A percentile compares a stretch with the other conserved stretches of the same genome.
Conservation (phyloP, 805 yeast genomes). For the Zygosaccharomyces kombuchaensis region DNA sequence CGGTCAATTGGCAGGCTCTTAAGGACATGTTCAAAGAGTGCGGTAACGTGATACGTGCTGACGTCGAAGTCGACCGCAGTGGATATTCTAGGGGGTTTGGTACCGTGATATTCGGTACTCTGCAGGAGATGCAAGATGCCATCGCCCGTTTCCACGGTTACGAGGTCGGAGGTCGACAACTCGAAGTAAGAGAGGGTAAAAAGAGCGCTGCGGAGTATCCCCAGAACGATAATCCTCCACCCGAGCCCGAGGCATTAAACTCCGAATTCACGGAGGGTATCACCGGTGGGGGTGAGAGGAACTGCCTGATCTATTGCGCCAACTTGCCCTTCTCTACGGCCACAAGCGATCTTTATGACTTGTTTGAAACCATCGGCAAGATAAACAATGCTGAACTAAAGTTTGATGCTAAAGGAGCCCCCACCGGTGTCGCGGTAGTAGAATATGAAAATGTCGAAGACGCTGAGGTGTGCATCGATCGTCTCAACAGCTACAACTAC, state of each 20-base stretch:
- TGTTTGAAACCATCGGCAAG: slow-evolving; percentile 79
- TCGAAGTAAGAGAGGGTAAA: slow-evolving; percentile 76
- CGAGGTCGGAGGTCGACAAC: slow-evolving; percentile 66
- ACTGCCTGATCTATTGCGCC: slow-evolving; percentile 58
- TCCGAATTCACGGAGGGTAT: slow-evolving; percentile 66
- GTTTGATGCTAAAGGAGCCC: slow-evolving; percentile 54
- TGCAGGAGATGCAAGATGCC: slow-evolving; percentile 69
- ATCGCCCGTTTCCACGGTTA: slow-evolving; percentile 64
- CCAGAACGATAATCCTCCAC: slow-evolving; percentile 6
- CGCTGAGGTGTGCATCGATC: slow-evolving; percentile 71
- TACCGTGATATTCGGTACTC: slow-evolving; percentile 62
- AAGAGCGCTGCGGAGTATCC: slow-evolving; percentile 17
- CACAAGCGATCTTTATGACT: slow-evolving; percentile 73
- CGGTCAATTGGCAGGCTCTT: slow-evolving; percentile 73
- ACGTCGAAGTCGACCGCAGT: slow-evolving; percentile 56
- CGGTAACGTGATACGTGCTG: slow-evolving; percentile 79
- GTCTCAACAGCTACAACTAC: slow-evolving; percentile 73
- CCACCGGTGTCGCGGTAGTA: slow-evolving; percentile 84
- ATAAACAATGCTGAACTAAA: slow-evolving; percentile 75
- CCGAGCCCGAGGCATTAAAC: slow-evolving; percentile 29
- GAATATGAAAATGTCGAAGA: slow-evolving; percentile 60
- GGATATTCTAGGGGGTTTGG: slow-evolving; percentile 88
- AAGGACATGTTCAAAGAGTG: slow-evolving; percentile 75
- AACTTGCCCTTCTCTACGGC: slow-evolving; percentile 91
- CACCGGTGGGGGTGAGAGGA: slow-evolving; percentile 55